Evolutionary conservation across 192 early-diverging fungal genomes (phyloP), one percentile per base, ranked within the genome.

Genomic region (Allomyces macrogynus): DNA sequence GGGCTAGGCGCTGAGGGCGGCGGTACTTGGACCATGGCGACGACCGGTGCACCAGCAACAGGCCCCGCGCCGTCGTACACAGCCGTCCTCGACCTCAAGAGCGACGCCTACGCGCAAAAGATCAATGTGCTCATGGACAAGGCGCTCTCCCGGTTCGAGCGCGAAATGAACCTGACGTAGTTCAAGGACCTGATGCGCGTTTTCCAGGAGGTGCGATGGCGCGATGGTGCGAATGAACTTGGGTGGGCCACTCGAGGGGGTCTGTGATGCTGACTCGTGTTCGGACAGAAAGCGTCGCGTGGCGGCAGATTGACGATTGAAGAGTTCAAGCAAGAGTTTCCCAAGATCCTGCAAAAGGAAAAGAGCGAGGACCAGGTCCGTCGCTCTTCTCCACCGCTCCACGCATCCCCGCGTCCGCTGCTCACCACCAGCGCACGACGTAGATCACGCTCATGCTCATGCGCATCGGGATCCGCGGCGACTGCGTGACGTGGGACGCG

Each of bases 391-490:
- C n/a, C 24, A 20, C 27, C 16, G 20, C 24, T 4, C 18, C 10
- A 18, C 5, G 32, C 32, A 40, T 40, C 7, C 7, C 32, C 32
- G 4, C 32, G 32, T 8, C 23, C n/a, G n/a, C n/a, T n/a, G 9
- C 62, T 18, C 24, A 20, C 16, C 23, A 20, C 27, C 24, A 10
- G 18, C 62, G 23, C 62, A 5, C 62, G n/a, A 23, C 24, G 16
- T 23, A 24, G 32, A 80, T 83, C 77, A 66, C 49, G 9, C 62
- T 74, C 10, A 66, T 83, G 23, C 81, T 83, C 66, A 82, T 83
- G 80, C 74, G 81, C 57, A 78, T 83, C 42, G 81, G 81, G 1
- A 80, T 81, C 69, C 77, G 74, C 62, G 79, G 81, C 67, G 76
- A 78, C 32, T 63, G 65, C 4, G 68, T 83, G 20, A 73, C 79